Conservation (phyloP, 768 basidiomycete species). For the Tylopilus rubrobrunneus region DNA sequence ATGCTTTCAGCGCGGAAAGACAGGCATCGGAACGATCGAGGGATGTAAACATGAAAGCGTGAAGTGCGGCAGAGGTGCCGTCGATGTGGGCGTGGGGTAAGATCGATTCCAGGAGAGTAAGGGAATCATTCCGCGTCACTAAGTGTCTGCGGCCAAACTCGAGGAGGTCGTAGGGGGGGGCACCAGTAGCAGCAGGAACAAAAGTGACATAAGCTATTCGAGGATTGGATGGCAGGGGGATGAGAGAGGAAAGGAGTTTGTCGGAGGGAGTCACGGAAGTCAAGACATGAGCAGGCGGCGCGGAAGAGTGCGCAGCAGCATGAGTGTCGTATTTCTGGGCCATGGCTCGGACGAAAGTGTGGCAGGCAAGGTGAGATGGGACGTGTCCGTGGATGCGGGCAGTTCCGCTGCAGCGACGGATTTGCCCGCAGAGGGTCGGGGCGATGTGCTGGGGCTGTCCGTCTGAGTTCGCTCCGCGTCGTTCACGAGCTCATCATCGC, state of each 20-base stretch:
- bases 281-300: constrained; percentile 12
- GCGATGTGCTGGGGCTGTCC: constrained; percentile 1
- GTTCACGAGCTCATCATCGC: constrained; percentile 25
- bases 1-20: constrained; percentile 31
- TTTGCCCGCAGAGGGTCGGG: neutral
- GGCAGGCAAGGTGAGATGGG: neutral
- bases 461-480: constrained; percentile 12
- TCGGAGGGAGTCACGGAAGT: constrained; percentile 35
- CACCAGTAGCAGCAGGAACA: constrained; percentile 28
- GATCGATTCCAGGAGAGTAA: constrained; percentile 45
- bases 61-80: constrained; percentile 42
- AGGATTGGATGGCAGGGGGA: constrained; percentile 42
- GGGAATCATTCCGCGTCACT: constrained; percentile 35
- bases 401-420: neutral
- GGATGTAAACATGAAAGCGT: constrained; percentile 54
- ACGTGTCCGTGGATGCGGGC: neutral
- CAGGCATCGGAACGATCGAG: constrained; percentile 29
- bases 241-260: constrained; percentile 43
- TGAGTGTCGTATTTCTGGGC: constrained; percentile 26
- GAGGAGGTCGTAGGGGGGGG: constrained; percentile 37
- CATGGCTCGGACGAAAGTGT: constrained; percentile 17
- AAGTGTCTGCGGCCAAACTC: constrained; percentile 55
- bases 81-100: constrained; percentile 49
- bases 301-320: constrained; percentile 12
- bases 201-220: constrained; percentile 47